Percentiles rank a stretch among this genome's conserved stretches.
Conservation (phyloP, 1,284 basidiomycete genomes). For the Boletus nobilissimus region DNA sequence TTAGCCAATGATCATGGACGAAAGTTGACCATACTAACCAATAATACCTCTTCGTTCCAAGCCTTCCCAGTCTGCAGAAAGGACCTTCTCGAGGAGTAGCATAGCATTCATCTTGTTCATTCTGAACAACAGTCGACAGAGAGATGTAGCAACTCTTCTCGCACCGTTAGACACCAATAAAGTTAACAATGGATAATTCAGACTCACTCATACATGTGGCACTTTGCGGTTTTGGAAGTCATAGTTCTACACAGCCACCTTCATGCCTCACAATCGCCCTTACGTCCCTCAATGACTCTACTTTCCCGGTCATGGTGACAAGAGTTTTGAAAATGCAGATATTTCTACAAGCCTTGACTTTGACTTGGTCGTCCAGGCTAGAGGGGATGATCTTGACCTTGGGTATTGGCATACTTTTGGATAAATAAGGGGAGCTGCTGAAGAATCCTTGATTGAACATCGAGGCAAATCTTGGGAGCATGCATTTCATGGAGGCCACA, state of each 20-base stretch:
- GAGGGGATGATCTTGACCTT: not conserved
- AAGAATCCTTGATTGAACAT: conserved; percentile 1
- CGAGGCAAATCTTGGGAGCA: not conserved
- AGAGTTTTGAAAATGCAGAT: conserved; percentile 9
- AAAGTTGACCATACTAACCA: not conserved
- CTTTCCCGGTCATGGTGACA: not conserved
- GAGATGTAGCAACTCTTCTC: conserved; percentile 2
- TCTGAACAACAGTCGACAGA: conserved; percentile 7
- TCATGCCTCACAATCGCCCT: not conserved
- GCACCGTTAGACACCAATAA: not conserved
- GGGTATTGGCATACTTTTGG: not conserved
- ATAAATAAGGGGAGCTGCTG: conserved; percentile 10
- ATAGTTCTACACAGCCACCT: not conserved
- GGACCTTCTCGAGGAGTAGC: conserved; percentile 1
- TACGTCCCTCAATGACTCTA: not conserved
- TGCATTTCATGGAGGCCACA: not conserved
- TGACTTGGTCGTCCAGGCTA: not conserved
- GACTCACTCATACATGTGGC: conserved; percentile 16
- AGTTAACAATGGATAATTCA: not conserved
- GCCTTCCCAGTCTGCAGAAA: not conserved
- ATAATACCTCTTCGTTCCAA: conserved; percentile 5
- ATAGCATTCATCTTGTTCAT: not conserved
- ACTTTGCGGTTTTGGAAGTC: not conserved
- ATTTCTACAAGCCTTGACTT: conserved; percentile 8
- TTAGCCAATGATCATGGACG: not conserved